Percentiles rank a stretch among this genome's conserved stretches.
These are phyloP conservation scores for Penicillium sp. DNA, from an alignment of 2,329 filamentous ascomycete genomes.

Conservation along the genomic window DNA sequence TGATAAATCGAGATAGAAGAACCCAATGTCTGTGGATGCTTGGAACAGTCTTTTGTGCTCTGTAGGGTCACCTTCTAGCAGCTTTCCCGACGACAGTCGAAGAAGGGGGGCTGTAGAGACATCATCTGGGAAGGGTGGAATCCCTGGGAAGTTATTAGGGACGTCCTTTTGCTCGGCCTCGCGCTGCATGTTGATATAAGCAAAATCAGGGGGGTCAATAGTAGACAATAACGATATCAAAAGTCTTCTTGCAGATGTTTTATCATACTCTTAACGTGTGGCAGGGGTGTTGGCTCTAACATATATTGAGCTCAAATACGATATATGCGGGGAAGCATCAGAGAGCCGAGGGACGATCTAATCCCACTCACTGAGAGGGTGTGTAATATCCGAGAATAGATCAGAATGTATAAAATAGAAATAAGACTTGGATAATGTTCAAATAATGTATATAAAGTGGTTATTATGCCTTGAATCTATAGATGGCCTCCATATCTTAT, in stretches of 20 bases:
- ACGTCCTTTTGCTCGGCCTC: neutral
- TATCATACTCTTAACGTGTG: neutral
- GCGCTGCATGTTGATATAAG: conserved; percentile 4
- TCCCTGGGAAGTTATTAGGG: conserved; percentile 25
- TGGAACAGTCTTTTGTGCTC: conserved; percentile 41
- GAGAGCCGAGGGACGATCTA: conserved; percentile 15
- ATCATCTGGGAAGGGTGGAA: conserved; percentile 45
- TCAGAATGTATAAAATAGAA: neutral
- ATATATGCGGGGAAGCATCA: conserved; percentile 24
- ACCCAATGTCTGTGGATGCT: conserved; percentile 53
- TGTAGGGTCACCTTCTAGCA: conserved; percentile 36
- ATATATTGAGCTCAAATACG: neutral
- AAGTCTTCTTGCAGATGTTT: neutral
- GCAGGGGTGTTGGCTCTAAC: too few species aligned
- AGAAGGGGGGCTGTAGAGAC: conserved; percentile 48
- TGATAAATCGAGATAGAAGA: conserved; percentile 58
- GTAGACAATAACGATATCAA: neutral
- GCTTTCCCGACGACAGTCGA: conserved; percentile 41
- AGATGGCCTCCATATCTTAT: conserved; percentile 12
- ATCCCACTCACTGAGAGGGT: neutral
- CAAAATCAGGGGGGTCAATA: neutral
- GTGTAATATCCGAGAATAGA: neutral
- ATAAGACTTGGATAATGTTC: neutral
- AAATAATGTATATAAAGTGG: neutral
- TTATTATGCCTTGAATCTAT: neutral